Evolutionary conservation across 495 filamentous ascomycete genomes (phyloP).

Genomic region (Peziza echinospora): DNA sequence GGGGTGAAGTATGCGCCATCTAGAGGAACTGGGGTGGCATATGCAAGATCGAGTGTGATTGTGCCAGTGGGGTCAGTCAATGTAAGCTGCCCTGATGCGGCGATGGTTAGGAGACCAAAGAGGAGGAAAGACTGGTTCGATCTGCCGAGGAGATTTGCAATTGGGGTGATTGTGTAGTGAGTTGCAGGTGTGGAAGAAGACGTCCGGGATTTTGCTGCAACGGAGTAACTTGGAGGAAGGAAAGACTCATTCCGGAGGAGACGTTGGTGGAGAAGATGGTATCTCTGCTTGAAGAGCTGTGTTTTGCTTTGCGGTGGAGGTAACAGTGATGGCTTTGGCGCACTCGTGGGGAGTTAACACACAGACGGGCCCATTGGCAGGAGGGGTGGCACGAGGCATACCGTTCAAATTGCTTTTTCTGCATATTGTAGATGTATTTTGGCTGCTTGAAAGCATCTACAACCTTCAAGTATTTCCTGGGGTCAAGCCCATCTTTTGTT

Average conservation of each 20-base stretch:
- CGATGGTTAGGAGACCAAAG: constrained; percentile 57
- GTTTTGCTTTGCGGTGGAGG: constrained; percentile 66
- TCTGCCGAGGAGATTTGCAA: constrained; percentile 80
- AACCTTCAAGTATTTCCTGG: constrained; percentile 13
- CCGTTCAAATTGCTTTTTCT: constrained; percentile 81
- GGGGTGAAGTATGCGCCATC: constrained; percentile 79
- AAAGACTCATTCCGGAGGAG: constrained; percentile 84
- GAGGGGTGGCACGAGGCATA: constrained; percentile 20
- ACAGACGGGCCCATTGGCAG: no score
- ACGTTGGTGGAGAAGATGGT: constrained; percentile 74
- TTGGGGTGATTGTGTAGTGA: constrained; percentile 73
- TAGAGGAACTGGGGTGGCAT: constrained; percentile 59
- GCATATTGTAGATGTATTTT: constrained; percentile 58
- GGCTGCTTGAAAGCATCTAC: constrained; percentile 40
- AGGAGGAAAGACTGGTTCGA: constrained; percentile 69
- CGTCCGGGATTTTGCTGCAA: constrained; percentile 26
- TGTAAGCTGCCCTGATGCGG: constrained; percentile 62
- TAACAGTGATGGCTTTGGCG: constrained; percentile 49
- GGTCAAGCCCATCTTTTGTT: no score
- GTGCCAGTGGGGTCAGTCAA: constrained; percentile 73
- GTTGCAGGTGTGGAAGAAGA: constrained; percentile 34
- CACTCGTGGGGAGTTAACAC: no score
- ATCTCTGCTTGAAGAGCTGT: constrained; percentile 64
- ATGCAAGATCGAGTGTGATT: constrained; percentile 60
- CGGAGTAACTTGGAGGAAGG: constrained; percentile 48